Conservation (phyloP, 2,329 filamentous ascomycete genomes). For the Ascochyta pisi region DNA sequence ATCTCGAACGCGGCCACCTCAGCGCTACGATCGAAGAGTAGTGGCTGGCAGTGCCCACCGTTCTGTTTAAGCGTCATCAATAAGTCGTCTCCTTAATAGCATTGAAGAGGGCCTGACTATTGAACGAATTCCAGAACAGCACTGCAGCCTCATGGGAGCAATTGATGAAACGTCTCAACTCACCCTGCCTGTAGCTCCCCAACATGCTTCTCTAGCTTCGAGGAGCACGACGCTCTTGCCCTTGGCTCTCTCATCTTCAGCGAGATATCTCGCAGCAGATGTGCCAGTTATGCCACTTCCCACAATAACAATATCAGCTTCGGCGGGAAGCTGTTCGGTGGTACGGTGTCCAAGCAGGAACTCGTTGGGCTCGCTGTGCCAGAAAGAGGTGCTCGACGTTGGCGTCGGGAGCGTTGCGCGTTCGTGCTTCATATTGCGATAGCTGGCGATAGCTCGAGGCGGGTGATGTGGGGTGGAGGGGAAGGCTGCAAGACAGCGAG, state of each 20-base stretch:
- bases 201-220: slow-evolving; percentile 80
- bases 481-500: background rate
- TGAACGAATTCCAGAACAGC: background rate
- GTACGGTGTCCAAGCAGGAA: slow-evolving; percentile 72
- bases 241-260: slow-evolving; percentile 52
- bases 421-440: slow-evolving; percentile 39
- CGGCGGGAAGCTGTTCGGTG: slow-evolving; percentile 66
- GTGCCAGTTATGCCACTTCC: slow-evolving; percentile 80
- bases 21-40: slow-evolving; percentile 67
- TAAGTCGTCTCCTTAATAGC: background rate
- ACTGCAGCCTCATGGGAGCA: background rate
- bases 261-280: slow-evolving; percentile 70
- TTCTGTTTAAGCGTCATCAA: slow-evolving; percentile 45
- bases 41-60: slow-evolving; percentile 74
- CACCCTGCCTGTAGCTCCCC: slow-evolving; percentile 82
- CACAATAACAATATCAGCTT: slow-evolving; percentile 73
- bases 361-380: slow-evolving; percentile 72
- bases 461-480: slow-evolving; percentile 11
- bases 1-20: slow-evolving; percentile 75
- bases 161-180: slow-evolving; percentile 37
- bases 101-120: too few relatives aligned
- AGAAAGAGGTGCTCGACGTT: slow-evolving; percentile 71
- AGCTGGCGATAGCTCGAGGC: slow-evolving; percentile 1
- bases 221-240: slow-evolving; percentile 70
- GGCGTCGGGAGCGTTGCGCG: slow-evolving; percentile 62